Base-by-base conservation (phyloP, 208 protist species). In the Angomonas deanei region DNA sequence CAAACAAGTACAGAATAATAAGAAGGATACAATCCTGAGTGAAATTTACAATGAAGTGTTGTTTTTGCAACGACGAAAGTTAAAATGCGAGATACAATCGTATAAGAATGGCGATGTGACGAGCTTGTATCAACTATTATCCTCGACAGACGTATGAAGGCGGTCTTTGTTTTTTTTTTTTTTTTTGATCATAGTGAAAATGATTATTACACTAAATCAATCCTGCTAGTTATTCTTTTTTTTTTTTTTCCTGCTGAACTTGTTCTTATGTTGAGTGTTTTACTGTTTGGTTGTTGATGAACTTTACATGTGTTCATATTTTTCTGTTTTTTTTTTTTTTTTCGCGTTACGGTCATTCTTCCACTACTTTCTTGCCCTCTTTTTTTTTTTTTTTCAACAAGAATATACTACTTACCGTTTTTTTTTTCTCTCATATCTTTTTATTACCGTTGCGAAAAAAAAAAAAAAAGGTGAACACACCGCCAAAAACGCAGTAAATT, bases 1-100 rank as follows among this genome's bases (percentile, higher is more conserved):
- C n/a, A n/a, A n/a, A n/a, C n/a, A n/a, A n/a, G n/a, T n/a, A n/a
- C n/a, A n/a, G n/a, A n/a, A n/a, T n/a, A n/a, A n/a, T n/a, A n/a
- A n/a, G n/a, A n/a, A n/a, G n/a, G n/a, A n/a, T n/a, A n/a, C n/a
- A n/a, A n/a, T n/a, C n/a, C 21, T 61, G 17, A 4, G 10, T 4
- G 57, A 47, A 13, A 32, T 62, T 32, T 24, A 23, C 8, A 11
- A 27, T 11, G 82, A 94, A 64, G 70, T 65, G 26, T 38, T 54
- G 34, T 88, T 80, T 78, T 84, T 94, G 84, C 34, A 66, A 49
- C 66, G 63, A 49, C 42, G 68, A 3, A 57, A 55, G n/a, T 26
- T 84, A 13, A 94, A 94, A 74, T 89, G 80, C 39, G 74, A 87
- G 19, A 53, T 53, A 17, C 47, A 53, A 53, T 53, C 47, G 47